These are phyloP conservation scores for Grifola frondosa DNA, from an alignment of 1,284 basidiomycete genomes.

Conservation along the genomic window DNA sequence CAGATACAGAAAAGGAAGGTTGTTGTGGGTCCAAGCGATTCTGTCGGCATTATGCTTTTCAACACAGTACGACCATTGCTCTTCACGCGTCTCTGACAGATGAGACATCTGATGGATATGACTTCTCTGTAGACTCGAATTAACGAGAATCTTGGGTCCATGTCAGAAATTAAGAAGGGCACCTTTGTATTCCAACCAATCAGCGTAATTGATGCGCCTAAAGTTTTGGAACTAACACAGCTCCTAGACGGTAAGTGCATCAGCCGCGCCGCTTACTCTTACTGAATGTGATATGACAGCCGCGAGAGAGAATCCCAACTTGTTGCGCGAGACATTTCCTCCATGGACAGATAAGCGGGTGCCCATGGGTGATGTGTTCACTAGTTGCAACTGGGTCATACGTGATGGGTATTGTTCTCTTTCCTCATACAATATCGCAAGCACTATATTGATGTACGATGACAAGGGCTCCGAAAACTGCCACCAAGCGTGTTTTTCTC, in stretches of 20 bases:
- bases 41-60: conserved; percentile 87
- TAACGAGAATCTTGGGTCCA: conserved; percentile 49
- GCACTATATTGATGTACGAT: conserved; percentile 5
- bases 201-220: conserved; percentile 75
- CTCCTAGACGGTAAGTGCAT: conserved; percentile 64
- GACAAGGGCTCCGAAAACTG: conserved; percentile 78
- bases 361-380: conserved; percentile 83
- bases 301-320: conserved; percentile 54
- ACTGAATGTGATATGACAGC: conserved; percentile 34
- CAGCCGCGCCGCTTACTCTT: background rate
- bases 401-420: conserved; percentile 70
- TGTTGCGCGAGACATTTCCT: conserved; percentile 60
- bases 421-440: background rate
- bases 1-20: conserved; percentile 89
- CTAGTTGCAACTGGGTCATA: conserved; percentile 84
- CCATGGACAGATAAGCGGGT: conserved; percentile 54
- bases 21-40: conserved; percentile 82
- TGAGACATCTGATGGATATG: conserved; percentile 4
- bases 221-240: conserved; percentile 71
- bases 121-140: conserved; percentile 33
- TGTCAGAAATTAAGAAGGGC: conserved; percentile 73
- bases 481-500: conserved; percentile 88
- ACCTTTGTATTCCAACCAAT: conserved; percentile 79
- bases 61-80: conserved; percentile 73
- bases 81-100: background rate